Percentiles rank a stretch among this genome's conserved stretches.
Conservation (phyloP, 305 asterid genomes). For the Salvia sclarea region DNA sequence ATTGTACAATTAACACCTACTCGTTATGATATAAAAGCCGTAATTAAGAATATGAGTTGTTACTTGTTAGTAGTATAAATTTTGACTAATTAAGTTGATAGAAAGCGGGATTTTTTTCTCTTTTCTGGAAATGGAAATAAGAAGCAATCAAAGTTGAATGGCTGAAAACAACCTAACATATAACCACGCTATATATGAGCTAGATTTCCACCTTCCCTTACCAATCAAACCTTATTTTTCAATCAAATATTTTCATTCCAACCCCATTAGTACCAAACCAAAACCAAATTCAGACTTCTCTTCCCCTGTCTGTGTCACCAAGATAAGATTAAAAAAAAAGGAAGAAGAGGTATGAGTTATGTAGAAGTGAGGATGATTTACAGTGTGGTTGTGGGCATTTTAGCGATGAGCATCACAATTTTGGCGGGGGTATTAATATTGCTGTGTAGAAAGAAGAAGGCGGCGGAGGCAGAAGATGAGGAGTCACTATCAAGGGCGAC, state of each 20-base stretch:
- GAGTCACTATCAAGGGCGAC: slow-evolving; percentile 31
- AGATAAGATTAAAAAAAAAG: neutral
- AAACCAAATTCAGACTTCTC: neutral
- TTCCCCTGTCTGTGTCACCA: neutral
- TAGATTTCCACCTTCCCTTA: slow-evolving; percentile 36
- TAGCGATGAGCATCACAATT: slow-evolving; percentile 38
- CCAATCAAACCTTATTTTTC: slow-evolving; percentile 40
- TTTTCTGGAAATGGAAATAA: slow-evolving; percentile 17
- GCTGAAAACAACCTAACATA: slow-evolving; percentile 52
- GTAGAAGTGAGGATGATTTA: slow-evolving; percentile 39
- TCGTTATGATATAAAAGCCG: too few species aligned
- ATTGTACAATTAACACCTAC: neutral
- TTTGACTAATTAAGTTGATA: too few species aligned
- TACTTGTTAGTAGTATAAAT: neutral
- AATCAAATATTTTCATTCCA: slow-evolving; percentile 21
- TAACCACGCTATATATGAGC: slow-evolving; percentile 7
- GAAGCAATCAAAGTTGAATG: slow-evolving; percentile 32
- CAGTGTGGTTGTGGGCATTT: slow-evolving; percentile 38
- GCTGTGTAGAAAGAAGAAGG: slow-evolving; percentile 50
- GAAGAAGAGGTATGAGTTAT: slow-evolving; percentile 48
- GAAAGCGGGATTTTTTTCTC: neutral
- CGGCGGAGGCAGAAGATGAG: slow-evolving; percentile 30
- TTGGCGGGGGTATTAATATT: slow-evolving; percentile 40
- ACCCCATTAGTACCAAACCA: neutral
- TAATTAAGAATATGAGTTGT: neutral